Conservation (phyloP, 2,329 filamentous ascomycete species). For the Arthroderma sp. region DNA sequence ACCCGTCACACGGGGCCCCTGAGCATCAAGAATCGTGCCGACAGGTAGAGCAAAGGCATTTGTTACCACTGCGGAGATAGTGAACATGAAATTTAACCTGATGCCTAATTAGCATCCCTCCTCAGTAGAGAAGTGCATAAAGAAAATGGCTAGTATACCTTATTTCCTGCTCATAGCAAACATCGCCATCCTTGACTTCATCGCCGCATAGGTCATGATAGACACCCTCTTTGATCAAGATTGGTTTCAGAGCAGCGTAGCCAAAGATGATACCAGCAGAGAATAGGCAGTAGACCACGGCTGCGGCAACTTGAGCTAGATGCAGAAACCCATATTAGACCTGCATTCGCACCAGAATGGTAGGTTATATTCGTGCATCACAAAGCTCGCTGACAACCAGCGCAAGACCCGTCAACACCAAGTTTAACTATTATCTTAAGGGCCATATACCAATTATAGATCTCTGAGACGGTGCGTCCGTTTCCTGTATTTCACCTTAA, state of each 20-base stretch:
- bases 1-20: constrained; percentile 64
- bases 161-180: constrained; percentile 47
- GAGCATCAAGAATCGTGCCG: constrained; percentile 71
- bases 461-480: no score
- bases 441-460: background rate
- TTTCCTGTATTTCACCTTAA: background rate
- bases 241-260: constrained; percentile 71
- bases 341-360: no score
- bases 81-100: constrained; percentile 81
- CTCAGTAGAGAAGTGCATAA: constrained; percentile 3
- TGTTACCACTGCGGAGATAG: constrained; percentile 71
- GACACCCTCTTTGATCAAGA: constrained; percentile 59
- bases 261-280: constrained; percentile 72
- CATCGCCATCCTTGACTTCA: constrained; percentile 36
- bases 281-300: constrained; percentile 60
- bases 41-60: constrained; percentile 78
- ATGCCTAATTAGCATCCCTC: constrained; percentile 2
- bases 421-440: background rate
- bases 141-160: constrained; percentile 21
- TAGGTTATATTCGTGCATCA: no score
- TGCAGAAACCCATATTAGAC: background rate
- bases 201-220: constrained; percentile 53
- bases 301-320: constrained; percentile 54
- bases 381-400: no score
- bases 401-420: background rate